Evolutionary conservation across 2,329 filamentous ascomycete genomes (phyloP).

Genomic region (Aspergillus proliferans): DNA sequence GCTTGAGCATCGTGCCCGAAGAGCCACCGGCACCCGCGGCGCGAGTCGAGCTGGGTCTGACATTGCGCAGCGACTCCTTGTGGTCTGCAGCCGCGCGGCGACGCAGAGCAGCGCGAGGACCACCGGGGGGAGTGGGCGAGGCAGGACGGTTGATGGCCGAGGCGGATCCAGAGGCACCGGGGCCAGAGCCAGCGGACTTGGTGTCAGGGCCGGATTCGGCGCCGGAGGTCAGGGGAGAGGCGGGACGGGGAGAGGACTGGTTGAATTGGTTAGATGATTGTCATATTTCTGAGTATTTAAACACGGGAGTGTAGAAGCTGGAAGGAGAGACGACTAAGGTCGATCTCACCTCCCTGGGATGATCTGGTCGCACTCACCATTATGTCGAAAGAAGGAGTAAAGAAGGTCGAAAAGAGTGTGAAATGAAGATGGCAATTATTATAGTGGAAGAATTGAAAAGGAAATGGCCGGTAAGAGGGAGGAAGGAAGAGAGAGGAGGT

Average conservation of each 20-base stretch:
- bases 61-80: constrained; percentile 95
- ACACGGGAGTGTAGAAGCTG: background rate
- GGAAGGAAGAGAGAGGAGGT: background rate
- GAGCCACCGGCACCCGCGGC: constrained; percentile 91
- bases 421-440: background rate
- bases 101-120: constrained; percentile 90
- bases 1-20: constrained; percentile 96
- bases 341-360: background rate
- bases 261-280: background rate
- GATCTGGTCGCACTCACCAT: constrained; percentile 17
- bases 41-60: constrained; percentile 82
- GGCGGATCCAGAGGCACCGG: constrained; percentile 54
- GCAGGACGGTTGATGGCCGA: constrained; percentile 69
- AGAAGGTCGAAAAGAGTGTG: constrained; percentile 7
- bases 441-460: background rate
- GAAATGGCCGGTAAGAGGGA: background rate
- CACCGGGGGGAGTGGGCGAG: constrained; percentile 84
- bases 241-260: constrained; percentile 35
- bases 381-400: constrained; percentile 15
- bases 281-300: constrained; percentile 4
- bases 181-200: constrained; percentile 35
- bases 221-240: constrained; percentile 40
- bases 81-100: constrained; percentile 93
- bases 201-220: constrained; percentile 41
- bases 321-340: constrained; percentile 3